Conservation (phyloP, 768 basidiomycete genomes). For the Boletus vermiculosoides region DNA sequence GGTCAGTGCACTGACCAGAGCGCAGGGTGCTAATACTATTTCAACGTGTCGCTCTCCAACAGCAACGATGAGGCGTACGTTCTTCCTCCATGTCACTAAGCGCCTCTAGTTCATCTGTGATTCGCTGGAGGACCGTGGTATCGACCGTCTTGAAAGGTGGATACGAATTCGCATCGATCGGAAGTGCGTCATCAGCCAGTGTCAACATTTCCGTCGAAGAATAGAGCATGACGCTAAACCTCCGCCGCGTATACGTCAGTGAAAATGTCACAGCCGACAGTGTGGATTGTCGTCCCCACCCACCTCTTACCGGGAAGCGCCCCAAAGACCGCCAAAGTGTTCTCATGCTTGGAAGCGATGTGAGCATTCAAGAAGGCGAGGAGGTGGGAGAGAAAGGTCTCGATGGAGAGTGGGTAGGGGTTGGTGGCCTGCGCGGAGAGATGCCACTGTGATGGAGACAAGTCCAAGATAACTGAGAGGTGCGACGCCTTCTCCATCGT, state of each 20-base stretch:
- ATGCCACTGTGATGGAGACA: conserved; percentile 87
- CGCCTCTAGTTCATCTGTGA: conserved; percentile 60
- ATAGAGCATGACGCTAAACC: conserved; percentile 69
- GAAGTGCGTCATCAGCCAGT: conserved; percentile 34
- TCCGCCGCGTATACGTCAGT: background rate
- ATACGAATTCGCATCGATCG: conserved; percentile 76
- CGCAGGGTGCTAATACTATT: conserved; percentile 49
- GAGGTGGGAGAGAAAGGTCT: conserved; percentile 77
- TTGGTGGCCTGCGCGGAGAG: conserved; percentile 53
- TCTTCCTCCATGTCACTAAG: conserved; percentile 51
- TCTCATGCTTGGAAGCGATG: conserved; percentile 87
- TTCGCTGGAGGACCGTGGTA: conserved; percentile 56
- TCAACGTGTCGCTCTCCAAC: conserved; percentile 5
- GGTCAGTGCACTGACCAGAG: conserved; percentile 84
- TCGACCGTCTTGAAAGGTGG: conserved; percentile 81
- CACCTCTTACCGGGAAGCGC: conserved; percentile 85
- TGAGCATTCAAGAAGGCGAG: conserved; percentile 93
- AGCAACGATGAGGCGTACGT: conserved; percentile 17
- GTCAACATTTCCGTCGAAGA: conserved; percentile 54
- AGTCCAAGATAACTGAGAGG: conserved; percentile 81
- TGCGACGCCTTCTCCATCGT: conserved; percentile 55
- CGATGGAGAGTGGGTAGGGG: conserved; percentile 57
- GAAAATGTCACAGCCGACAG: background rate
- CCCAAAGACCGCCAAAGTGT: conserved; percentile 88
- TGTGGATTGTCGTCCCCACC: conserved; percentile 9